phyloP scores from a whole-genome alignment of 2,329 filamentous ascomycete species.

The Penicillium sp. region DNA sequence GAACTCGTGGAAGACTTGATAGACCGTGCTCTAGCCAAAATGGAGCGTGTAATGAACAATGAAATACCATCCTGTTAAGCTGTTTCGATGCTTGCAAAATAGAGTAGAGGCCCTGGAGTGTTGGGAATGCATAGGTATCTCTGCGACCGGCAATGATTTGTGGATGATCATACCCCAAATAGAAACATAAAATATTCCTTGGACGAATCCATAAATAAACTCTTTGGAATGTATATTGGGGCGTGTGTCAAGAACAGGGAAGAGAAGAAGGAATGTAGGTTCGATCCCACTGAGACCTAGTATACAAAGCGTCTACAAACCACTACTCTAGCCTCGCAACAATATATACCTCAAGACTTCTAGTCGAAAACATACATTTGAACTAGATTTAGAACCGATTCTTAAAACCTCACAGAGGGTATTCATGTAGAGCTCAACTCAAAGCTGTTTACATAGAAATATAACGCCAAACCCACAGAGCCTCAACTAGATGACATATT shows the following conservation, averaged over 20 bases:
- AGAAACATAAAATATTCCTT: neutral
- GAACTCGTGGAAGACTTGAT: slow-evolving; percentile 1
- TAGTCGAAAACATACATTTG: neutral
- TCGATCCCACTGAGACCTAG: no score
- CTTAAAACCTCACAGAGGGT: slow-evolving; percentile 1
- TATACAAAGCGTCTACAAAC: no score
- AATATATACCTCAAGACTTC: neutral
- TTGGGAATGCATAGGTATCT: neutral
- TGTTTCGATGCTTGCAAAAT: neutral
- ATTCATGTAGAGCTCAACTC: neutral
- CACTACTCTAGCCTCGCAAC: neutral
- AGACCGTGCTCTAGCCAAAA: neutral
- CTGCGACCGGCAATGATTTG: neutral
- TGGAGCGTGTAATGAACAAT: slow-evolving; percentile 2
- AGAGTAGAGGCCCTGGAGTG: neutral
- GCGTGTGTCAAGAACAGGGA: neutral
- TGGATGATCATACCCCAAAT: neutral
- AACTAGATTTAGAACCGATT: neutral
- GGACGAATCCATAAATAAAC: neutral
- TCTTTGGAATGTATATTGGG: neutral
- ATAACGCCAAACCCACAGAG: neutral
- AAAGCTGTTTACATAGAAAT: neutral
- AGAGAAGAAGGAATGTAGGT: no score
- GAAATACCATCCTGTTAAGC: neutral
- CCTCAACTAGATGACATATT: neutral